Percentiles rank a stretch among this genome's conserved stretches.
These are phyloP conservation scores for Urtica urens DNA, from an alignment of 306 rosid genomes.

Conservation along the genomic window DNA sequence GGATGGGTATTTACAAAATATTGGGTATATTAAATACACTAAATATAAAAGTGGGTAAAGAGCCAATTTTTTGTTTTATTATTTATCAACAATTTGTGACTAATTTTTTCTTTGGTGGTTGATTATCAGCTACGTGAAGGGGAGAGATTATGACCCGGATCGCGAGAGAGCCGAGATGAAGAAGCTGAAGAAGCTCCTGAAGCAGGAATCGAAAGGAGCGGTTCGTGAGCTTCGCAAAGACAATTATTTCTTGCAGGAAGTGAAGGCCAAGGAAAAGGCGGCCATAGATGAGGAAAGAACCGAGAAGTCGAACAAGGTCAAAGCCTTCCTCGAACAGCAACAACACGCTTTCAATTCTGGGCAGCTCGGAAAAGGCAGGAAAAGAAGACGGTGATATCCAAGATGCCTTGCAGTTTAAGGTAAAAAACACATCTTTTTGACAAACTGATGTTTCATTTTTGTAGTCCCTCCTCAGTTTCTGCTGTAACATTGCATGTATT, in stretches of 20 bases:
- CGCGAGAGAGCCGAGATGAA: slow-evolving; percentile 46
- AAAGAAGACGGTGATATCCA: slow-evolving; percentile 59
- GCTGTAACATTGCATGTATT: too few species aligned
- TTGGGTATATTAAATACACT: too few species aligned
- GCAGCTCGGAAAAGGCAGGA: slow-evolving; percentile 78
- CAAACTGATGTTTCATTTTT: too few species aligned
- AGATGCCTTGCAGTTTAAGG: too few species aligned
- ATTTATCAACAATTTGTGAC: not conserved
- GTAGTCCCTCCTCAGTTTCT: too few species aligned
- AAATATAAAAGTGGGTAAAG: too few species aligned
- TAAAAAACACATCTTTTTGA: too few species aligned
- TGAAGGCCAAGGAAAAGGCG: slow-evolving; percentile 53
- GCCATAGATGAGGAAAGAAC: slow-evolving; percentile 47
- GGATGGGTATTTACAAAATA: too few species aligned
- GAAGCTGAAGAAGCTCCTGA: slow-evolving; percentile 51
- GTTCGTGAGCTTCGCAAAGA: slow-evolving; percentile 85
- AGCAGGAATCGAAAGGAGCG: slow-evolving; percentile 71
- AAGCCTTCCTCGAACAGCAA: slow-evolving; percentile 84
- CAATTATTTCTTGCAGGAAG: slow-evolving; percentile 57
- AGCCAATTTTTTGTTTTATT: not conserved
- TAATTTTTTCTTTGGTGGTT: slow-evolving; percentile 21
- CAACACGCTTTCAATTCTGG: slow-evolving; percentile 85
- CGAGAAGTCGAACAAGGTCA: slow-evolving; percentile 54
- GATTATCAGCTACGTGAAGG: slow-evolving; percentile 85
- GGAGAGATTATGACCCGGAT: slow-evolving; percentile 85